phyloP scores from a whole-genome alignment of 2,329 filamentous ascomycete species.

The Sclerotinia minor region DNA sequence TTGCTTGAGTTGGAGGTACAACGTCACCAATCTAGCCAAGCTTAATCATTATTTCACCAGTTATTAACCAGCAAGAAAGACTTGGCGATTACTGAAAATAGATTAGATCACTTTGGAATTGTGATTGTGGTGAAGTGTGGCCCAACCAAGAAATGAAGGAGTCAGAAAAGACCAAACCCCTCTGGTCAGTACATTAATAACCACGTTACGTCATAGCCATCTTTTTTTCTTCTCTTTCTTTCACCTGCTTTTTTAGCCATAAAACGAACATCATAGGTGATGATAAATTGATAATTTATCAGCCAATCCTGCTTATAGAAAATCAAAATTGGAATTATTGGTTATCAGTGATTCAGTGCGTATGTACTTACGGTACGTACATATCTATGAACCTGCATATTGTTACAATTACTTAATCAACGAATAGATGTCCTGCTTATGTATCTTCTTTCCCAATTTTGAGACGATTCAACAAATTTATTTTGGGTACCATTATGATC shows the following conservation, averaged over 20 bases:
- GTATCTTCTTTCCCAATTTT: not conserved
- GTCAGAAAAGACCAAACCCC: not conserved
- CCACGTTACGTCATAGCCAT: slow-evolving; percentile 6
- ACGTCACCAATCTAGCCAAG: slow-evolving; percentile 2
- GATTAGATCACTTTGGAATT: not conserved
- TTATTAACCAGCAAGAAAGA: not conserved
- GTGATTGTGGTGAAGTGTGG: slow-evolving; percentile 7
- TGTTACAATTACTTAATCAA: not conserved
- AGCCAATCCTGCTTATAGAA: not conserved
- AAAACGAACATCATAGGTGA: too few relatives aligned
- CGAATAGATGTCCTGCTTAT: not conserved
- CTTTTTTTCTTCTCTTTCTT: not conserved
- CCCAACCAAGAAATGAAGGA: slow-evolving; percentile 10
- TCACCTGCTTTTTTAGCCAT: not conserved
- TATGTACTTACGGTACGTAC: too few relatives aligned
- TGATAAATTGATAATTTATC: not conserved
- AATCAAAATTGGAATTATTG: not conserved
- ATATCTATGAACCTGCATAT: not conserved
- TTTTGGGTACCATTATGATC: not conserved
- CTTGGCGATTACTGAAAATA: slow-evolving; percentile 1
- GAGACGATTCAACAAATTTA: not conserved
- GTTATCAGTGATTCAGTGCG: not conserved
- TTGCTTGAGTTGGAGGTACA: slow-evolving; percentile 4
- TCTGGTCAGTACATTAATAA: not conserved
- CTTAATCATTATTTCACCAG: not conserved